These are phyloP conservation scores for Neurospora terricola DNA, from an alignment of 495 filamentous ascomycete species.

Conservation along the genomic window DNA sequence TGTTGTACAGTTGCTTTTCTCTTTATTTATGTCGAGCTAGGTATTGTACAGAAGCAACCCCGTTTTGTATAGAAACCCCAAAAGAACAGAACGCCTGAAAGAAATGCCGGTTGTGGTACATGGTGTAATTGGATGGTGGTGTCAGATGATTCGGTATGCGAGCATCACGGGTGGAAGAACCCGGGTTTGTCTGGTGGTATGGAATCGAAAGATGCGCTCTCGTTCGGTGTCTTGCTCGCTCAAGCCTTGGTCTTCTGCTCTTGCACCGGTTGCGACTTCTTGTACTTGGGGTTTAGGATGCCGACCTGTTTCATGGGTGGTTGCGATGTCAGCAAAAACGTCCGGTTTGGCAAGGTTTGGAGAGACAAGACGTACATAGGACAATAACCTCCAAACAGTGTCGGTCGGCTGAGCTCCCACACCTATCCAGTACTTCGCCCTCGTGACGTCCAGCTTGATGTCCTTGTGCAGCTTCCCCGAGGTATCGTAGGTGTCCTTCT, in stretches of 20 bases:
- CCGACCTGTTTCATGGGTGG: neutral
- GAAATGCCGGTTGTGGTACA: neutral
- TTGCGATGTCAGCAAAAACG: neutral
- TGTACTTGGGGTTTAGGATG: neutral
- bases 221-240: neutral
- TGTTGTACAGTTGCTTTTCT: neutral
- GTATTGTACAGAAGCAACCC: neutral
- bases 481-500: constrained; percentile 53
- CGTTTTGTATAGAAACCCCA: neutral
- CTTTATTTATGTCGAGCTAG: neutral
- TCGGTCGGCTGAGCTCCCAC: constrained; percentile 93
- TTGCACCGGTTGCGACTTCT: neutral
- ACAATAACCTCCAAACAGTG: constrained; percentile 73
- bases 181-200: neutral
- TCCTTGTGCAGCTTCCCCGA: constrained; percentile 72
- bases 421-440: constrained; percentile 92
- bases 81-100: neutral
- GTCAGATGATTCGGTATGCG: neutral
- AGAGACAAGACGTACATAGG: constrained; percentile 52
- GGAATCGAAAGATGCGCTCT: neutral
- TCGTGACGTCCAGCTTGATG: constrained; percentile 68
- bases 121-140: neutral
- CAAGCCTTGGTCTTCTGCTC: neutral
- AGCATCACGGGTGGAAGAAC: neutral
- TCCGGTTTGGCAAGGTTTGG: neutral